phyloP scores from a whole-genome alignment of 306 rosid species.

The Sicyos edulis region DNA sequence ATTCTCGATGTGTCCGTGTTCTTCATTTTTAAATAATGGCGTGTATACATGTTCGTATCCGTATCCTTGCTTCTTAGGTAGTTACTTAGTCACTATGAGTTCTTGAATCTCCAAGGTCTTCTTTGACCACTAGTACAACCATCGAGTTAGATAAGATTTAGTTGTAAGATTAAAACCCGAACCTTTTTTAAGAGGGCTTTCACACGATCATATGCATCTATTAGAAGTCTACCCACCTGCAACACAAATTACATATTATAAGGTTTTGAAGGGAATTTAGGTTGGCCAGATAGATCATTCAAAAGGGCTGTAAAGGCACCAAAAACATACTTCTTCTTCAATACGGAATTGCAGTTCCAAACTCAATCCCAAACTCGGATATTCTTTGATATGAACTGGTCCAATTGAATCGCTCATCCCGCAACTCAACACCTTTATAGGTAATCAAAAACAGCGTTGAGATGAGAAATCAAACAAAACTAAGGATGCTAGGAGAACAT shows the following conservation, averaged over 20 bases:
- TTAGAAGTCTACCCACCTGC: slow-evolving; percentile 86
- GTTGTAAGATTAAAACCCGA: slow-evolving; percentile 9
- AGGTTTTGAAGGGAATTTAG: slow-evolving; percentile 15
- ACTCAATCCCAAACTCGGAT: slow-evolving; percentile 91
- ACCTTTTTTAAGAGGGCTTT: slow-evolving; percentile 85
- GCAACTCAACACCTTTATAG: slow-evolving; percentile 66
- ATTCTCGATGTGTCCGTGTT: too few species aligned
- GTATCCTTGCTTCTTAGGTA: too few species aligned
- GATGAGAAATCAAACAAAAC: not conserved
- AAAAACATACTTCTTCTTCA: slow-evolving; percentile 77
- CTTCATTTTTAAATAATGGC: too few species aligned
- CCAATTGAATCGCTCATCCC: slow-evolving; percentile 97
- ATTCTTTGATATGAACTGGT: slow-evolving; percentile 86
- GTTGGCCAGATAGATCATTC: not conserved
- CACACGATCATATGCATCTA: slow-evolving; percentile 95
- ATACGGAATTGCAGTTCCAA: slow-evolving; percentile 88
- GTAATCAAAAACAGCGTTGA: slow-evolving; percentile 21
- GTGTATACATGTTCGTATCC: too few species aligned
- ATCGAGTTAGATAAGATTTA: too few species aligned
- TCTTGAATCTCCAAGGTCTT: too few species aligned
- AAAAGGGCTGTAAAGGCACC: not conserved
- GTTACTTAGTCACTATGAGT: too few species aligned
- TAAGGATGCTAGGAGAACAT: not conserved
- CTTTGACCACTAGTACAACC: too few species aligned
- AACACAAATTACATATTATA: slow-evolving; percentile 22